Evolutionary conservation across 108 stramenopile species (phyloP), one percentile per base, ranked within the genome.

Genomic region (Schizochytrium sp.): DNA sequence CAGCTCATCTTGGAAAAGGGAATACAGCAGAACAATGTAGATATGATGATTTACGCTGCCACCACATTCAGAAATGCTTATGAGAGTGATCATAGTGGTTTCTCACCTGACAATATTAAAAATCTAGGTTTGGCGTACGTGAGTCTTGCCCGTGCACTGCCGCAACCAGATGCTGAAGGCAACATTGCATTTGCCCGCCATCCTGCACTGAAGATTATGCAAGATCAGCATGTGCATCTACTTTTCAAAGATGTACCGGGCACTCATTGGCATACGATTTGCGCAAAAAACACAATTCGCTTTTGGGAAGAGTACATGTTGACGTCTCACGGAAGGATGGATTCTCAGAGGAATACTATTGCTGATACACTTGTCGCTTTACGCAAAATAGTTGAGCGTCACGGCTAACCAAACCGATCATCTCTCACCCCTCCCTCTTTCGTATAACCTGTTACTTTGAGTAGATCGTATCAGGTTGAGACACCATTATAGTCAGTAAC

Each of bases 71-170:
- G 73, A 15, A 42, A 42, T n/a, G 88, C 64, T 56, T 90, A 91
- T 88, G 92, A 95, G 72, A 3, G 53, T 15, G 83, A 92, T 7
- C 72, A 72, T 4, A 46, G 46, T 2, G 90, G 64, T 7, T 56
- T 72, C 7, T 59, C 72, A 55, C 89, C 89, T 3, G 58, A 88
- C 0, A 87, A 92, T 87, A 61, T 88, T 44, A 95, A 95, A 91
- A 95, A 95, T 73, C 88, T 95, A n/a, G 94, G 94, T 5, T 61
- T 95, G 12, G 92, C 89, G 4, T 94, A 93, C 87, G 91, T 95
- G 90, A 73, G 91, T 56, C 92, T 95, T 8, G 93, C 64, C 5
- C 64, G 64, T 44, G 44, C 28, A 44, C 64, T 69, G 40, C 64
- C 64, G 12, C 64, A 69, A 7, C 64, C 64, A 13, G 28, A 69